Percentiles rank a stretch among this genome's conserved stretches.
Evolutionary conservation across 139 green algal genomes (phyloP).

Genomic region (Mesostigma viride): DNA sequence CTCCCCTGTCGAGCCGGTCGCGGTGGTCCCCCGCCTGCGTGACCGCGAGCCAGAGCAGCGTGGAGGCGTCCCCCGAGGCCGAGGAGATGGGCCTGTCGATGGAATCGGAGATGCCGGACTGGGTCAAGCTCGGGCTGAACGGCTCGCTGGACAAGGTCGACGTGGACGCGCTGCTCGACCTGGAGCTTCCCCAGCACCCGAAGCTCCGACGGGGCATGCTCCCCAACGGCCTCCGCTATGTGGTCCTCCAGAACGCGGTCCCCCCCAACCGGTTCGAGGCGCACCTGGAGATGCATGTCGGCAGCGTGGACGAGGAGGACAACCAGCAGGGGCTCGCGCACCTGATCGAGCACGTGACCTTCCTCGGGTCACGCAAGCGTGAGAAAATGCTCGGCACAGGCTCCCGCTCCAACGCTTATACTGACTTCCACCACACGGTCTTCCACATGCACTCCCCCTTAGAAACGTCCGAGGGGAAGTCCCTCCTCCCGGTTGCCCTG

Average conservation of each 20-base stretch:
- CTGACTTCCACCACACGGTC: slow-evolving; percentile 99
- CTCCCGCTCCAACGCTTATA: slow-evolving; percentile 93
- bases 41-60: no score
- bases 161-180: slow-evolving; percentile 32
- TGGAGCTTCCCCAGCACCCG: slow-evolving; percentile 40
- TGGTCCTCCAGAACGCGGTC: slow-evolving; percentile 86
- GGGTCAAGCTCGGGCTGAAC: no score
- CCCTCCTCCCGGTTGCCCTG: background rate
- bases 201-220: slow-evolving; percentile 54
- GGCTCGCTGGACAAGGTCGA: slow-evolving; percentile 6
- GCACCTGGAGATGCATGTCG: slow-evolving; percentile 80
- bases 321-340: slow-evolving; percentile 87
- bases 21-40: no score
- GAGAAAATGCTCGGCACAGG: slow-evolving; percentile 82
- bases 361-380: slow-evolving; percentile 79
- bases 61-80: no score
- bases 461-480: no score
- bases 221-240: slow-evolving; percentile 79
- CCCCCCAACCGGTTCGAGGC: slow-evolving; percentile 66
- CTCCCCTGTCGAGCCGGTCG: no score
- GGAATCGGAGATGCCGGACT: no score
- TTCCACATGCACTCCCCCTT: slow-evolving; percentile 94
- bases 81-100: no score
- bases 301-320: slow-evolving; percentile 61
- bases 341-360: slow-evolving; percentile 98